phyloP scores from a whole-genome alignment of 2,329 filamentous ascomycete species.

The Aspergillus sclerotialis region DNA sequence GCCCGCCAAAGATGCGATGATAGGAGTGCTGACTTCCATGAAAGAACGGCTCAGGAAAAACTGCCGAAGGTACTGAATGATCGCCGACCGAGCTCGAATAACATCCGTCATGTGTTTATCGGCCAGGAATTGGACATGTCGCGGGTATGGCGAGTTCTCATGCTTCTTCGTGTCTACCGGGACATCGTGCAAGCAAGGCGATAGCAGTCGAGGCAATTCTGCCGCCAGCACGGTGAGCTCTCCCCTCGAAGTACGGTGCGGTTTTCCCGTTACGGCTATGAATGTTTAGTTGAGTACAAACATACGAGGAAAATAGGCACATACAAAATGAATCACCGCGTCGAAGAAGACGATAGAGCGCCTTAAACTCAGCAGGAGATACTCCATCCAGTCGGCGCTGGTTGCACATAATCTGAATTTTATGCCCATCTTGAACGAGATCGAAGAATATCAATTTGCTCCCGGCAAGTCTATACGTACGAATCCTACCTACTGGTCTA shows the following conservation, averaged over 20 bases:
- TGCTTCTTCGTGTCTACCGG: conserved; percentile 64
- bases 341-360: conserved; percentile 59
- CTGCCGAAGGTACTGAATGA: conserved; percentile 67
- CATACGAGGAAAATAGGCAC: conserved; percentile 27
- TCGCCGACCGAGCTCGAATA: conserved; percentile 64
- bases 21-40: conserved; percentile 83
- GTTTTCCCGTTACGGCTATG: conserved; percentile 61
- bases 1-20: conserved; percentile 74
- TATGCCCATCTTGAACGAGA: conserved; percentile 63
- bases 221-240: conserved; percentile 67
- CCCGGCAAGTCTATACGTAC: conserved; percentile 62
- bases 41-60: conserved; percentile 68
- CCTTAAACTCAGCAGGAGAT: conserved; percentile 44
- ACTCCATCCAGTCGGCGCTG: conserved; percentile 40
- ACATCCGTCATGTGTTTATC: conserved; percentile 62
- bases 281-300: conserved; percentile 8
- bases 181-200: conserved; percentile 72
- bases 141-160: conserved; percentile 66
- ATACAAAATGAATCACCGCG: conserved; percentile 79
- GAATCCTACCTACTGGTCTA: conserved; percentile 62
- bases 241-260: conserved; percentile 63
- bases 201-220: conserved; percentile 62
- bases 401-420: conserved; percentile 71
- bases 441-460: conserved; percentile 80
- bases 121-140: conserved; percentile 81